Conservation (phyloP, 495 filamentous ascomycete species). For the Evansstolkia leycettana region DNA sequence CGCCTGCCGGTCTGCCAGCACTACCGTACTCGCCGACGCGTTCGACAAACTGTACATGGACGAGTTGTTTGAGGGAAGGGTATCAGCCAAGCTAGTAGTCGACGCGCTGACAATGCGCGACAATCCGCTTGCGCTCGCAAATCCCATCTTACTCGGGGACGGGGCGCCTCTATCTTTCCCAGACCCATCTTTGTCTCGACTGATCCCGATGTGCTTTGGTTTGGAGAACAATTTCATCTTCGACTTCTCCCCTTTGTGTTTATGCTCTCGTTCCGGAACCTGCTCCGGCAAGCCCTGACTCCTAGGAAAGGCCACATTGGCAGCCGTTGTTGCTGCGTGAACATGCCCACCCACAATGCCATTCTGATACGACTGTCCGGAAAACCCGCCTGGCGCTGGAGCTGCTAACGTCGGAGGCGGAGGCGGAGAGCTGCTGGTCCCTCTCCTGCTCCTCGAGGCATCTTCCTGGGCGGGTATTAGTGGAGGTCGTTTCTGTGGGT, state of each 20-base stretch:
- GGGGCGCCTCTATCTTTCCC: constrained; percentile 58
- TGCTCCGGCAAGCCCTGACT: constrained; percentile 40
- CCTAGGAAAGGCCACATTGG: constrained; percentile 75
- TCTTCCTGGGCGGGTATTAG: constrained; percentile 36
- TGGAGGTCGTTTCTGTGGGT: constrained; percentile 57
- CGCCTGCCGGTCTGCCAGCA: constrained; percentile 28
- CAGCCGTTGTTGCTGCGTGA: constrained; percentile 66
- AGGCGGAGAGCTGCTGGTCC: constrained; percentile 35
- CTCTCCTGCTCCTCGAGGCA: constrained; percentile 17
- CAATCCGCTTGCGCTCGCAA: constrained; percentile 39
- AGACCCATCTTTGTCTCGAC: constrained; percentile 49
- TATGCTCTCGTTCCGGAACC: constrained; percentile 46
- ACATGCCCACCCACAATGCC: constrained; percentile 52
- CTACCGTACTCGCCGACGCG: constrained; percentile 70
- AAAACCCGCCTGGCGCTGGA: constrained; percentile 40
- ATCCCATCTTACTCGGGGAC: constrained; percentile 69
- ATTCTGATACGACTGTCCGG: constrained; percentile 49
- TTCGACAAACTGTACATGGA: constrained; percentile 77
- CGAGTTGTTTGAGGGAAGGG: constrained; percentile 43
- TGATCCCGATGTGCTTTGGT: constrained; percentile 69
- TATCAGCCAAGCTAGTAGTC: constrained; percentile 62
- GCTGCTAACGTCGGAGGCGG: constrained; percentile 40
- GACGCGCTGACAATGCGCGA: constrained; percentile 62
- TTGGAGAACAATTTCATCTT: constrained; percentile 90
- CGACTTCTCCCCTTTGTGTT: constrained; percentile 61